A percentile compares a stretch with the other conserved stretches of the same genome.
Evolutionary conservation across 495 filamentous ascomycete species (phyloP).

Genomic region (Aspergillus panamensis): DNA sequence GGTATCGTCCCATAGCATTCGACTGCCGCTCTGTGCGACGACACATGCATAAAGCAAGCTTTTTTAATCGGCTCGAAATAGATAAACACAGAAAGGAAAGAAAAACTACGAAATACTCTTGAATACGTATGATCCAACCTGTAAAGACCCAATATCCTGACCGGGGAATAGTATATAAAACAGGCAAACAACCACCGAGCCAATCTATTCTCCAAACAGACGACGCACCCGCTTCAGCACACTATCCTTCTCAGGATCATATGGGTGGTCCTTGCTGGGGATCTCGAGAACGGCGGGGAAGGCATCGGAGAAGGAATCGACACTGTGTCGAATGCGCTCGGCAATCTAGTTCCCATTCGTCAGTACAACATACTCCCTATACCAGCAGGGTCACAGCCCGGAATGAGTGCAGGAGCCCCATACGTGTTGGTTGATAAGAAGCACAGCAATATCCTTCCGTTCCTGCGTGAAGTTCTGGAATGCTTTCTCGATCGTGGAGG

Average conservation of each 20-base stretch:
- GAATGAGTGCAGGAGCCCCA: slow-evolving; percentile 19
- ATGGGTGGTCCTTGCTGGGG: slow-evolving; percentile 98
- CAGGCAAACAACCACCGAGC: not conserved
- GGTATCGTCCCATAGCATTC: slow-evolving; percentile 18
- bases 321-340: slow-evolving; percentile 81
- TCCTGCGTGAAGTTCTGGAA: slow-evolving; percentile 86
- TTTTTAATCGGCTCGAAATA: no score
- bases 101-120: not conserved
- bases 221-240: slow-evolving; percentile 87
- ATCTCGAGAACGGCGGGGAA: slow-evolving; percentile 77
- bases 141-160: not conserved
- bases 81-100: not conserved
- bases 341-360: slow-evolving; percentile 61
- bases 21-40: not conserved
- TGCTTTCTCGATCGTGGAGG: slow-evolving; percentile 78
- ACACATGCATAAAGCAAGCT: not conserved
- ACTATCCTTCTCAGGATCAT: slow-evolving; percentile 98
- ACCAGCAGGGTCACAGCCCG: not conserved
- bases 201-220: slow-evolving; percentile 79
- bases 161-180: slow-evolving; percentile 4
- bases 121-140: not conserved
- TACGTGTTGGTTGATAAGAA: slow-evolving; percentile 98
- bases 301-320: slow-evolving; percentile 52
- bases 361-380: not conserved
- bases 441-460: slow-evolving; percentile 91